Evolutionary conservation across 140 eudicot genomes (phyloP).

Genomic region (Oenanthe javanica): DNA sequence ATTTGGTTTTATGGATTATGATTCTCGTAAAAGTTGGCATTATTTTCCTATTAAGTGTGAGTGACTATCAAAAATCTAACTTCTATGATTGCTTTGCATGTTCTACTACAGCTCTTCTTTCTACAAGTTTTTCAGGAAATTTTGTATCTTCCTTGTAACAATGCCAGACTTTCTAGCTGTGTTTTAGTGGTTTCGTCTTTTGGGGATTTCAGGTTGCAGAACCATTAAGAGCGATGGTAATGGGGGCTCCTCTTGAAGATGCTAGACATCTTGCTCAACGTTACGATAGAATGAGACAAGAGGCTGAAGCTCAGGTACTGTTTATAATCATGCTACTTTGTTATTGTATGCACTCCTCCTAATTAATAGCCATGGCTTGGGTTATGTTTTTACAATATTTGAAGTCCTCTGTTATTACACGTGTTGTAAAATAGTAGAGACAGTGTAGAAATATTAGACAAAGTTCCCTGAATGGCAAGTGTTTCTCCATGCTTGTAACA

Average conservation of each 20-base stretch:
- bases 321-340: not conserved
- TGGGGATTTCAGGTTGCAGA: conserved; percentile 43
- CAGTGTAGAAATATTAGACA: not conserved
- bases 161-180: not conserved
- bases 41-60: not conserved
- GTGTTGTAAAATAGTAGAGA: not conserved
- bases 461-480: not conserved
- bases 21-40: not conserved
- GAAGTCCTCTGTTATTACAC: not conserved
- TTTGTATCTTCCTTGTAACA: not conserved
- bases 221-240: conserved; percentile 71
- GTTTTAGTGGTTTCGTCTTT: not conserved
- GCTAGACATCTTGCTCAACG: conserved; percentile 82
- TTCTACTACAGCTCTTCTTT: not conserved
- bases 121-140: not conserved
- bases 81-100: not conserved
- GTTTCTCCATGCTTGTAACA: conserved; percentile 16
- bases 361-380: not conserved
- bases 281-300: conserved; percentile 64
- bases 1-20: not conserved
- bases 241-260: conserved; percentile 77
- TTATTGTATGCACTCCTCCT: not conserved
- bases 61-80: not conserved
- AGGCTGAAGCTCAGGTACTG: conserved; percentile 69
- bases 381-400: not conserved